A percentile compares a stretch with the other conserved stretches of the same genome.
These are phyloP conservation scores for Lichenothelia convexa DNA, from an alignment of 495 filamentous ascomycete genomes.

Conservation along the genomic window DNA sequence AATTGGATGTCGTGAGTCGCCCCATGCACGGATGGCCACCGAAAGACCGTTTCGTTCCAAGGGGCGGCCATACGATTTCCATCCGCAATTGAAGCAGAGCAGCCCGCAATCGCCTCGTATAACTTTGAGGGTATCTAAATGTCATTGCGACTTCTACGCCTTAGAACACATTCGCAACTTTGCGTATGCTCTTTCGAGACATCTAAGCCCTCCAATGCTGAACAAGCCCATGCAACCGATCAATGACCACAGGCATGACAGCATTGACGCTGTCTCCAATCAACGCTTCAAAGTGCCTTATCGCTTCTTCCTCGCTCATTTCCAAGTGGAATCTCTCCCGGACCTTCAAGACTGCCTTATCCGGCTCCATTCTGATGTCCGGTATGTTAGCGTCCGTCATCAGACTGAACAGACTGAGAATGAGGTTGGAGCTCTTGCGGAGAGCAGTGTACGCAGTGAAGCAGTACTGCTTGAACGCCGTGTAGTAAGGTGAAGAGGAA, in stretches of 20 bases:
- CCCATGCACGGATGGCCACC: no score
- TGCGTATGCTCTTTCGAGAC: no score
- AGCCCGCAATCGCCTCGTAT: no score
- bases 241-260: constrained; percentile 82
- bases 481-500: constrained; percentile 41
- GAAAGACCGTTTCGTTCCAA: no score
- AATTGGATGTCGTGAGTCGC: no score
- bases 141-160: no score
- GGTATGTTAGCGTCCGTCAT: constrained; percentile 97
- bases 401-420: constrained; percentile 88
- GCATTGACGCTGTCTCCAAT: constrained; percentile 81
- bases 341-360: constrained; percentile 85
- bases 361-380: constrained; percentile 79
- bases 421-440: constrained; percentile 71
- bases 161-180: no score
- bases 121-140: no score
- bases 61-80: no score
- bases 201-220: constrained; percentile 72
- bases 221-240: constrained; percentile 82
- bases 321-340: constrained; percentile 86
- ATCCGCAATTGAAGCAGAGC: no score
- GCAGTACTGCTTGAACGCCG: constrained; percentile 82
- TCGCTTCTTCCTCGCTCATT: constrained; percentile 84
- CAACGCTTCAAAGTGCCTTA: constrained; percentile 64
- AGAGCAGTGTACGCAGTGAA: constrained; percentile 88